A percentile compares a stretch with the other conserved stretches of the same genome.
These are phyloP conservation scores for Trametes sanguinea DNA, from an alignment of 768 basidiomycete species.

Conservation along the genomic window DNA sequence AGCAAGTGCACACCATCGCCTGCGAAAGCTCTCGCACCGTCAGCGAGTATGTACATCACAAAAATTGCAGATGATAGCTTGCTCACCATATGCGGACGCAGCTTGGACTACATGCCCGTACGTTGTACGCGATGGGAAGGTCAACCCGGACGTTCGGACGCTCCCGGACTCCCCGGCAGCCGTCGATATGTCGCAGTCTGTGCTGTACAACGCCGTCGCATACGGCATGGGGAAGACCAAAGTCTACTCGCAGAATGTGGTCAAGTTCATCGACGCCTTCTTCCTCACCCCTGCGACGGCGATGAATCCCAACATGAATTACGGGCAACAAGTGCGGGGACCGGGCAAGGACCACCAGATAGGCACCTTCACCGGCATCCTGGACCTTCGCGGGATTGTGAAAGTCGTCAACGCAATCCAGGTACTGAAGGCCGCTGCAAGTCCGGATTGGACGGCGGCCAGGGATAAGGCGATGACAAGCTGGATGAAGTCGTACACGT, in stretches of 20 bases:
- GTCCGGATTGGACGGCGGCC: slow-evolving; percentile 45
- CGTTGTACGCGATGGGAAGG: slow-evolving; percentile 50
- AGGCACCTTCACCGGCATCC: slow-evolving; percentile 55
- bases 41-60: slow-evolving; percentile 44
- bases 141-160: slow-evolving; percentile 55
- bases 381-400: slow-evolving; percentile 53
- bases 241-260: slow-evolving; percentile 40
- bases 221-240: slow-evolving; percentile 39
- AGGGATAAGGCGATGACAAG: slow-evolving; percentile 41
- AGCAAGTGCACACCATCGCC: slow-evolving; percentile 51
- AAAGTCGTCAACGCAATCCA: slow-evolving; percentile 51
- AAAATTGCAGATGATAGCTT: neutral
- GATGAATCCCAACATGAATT: slow-evolving; percentile 59
- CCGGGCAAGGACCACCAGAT: slow-evolving; percentile 43
- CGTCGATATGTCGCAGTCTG: slow-evolving; percentile 43
- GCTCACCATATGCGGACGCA: slow-evolving; percentile 12
- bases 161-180: slow-evolving; percentile 41
- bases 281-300: slow-evolving; percentile 46
- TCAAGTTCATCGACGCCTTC: slow-evolving; percentile 44
- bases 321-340: slow-evolving; percentile 55
- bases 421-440: slow-evolving; percentile 39
- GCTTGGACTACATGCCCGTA: slow-evolving; percentile 51
- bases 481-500: slow-evolving; percentile 46
- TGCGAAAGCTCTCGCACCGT: slow-evolving; percentile 47
- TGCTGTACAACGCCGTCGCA: slow-evolving; percentile 48